Conservation (phyloP, 176 grass and related monocot genomes). For the Eragrostis nindensis region DNA sequence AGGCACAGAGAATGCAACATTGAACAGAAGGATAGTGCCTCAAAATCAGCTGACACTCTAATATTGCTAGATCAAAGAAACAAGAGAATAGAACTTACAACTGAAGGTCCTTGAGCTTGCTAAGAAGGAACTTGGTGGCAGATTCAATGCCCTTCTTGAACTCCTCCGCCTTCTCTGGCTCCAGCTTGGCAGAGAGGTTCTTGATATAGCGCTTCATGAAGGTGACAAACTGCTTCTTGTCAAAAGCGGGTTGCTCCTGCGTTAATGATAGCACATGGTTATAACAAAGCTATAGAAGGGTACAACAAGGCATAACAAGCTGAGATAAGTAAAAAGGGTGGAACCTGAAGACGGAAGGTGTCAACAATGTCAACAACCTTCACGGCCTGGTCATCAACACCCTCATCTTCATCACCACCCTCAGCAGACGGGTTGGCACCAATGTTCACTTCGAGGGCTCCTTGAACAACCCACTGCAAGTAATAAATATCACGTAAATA, state of each 20-base stretch:
- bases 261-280: neutral
- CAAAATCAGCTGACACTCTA: too few species aligned
- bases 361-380: constrained; percentile 95
- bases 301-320: neutral
- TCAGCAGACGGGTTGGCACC: constrained; percentile 95
- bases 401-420: constrained; percentile 79
- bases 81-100: constrained; percentile 61
- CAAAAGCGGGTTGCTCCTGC: constrained; percentile 87
- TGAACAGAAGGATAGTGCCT: too few species aligned
- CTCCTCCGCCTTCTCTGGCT: constrained; percentile 39
- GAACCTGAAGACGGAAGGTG: constrained; percentile 93
- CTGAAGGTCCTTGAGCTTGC: constrained; percentile 88
- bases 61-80: neutral
- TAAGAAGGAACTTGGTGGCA: constrained; percentile 81
- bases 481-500: neutral
- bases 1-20: neutral
- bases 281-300: neutral
- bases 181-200: constrained; percentile 49
- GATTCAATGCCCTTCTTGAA: constrained; percentile 82
- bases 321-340: neutral
- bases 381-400: constrained; percentile 61
- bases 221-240: constrained; percentile 81
- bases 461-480: constrained; percentile 84
- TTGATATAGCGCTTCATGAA: constrained; percentile 93
- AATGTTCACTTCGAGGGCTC: constrained; percentile 74